A percentile compares a stretch with the other conserved stretches of the same genome.
These are phyloP conservation scores for Ogataea siamensis DNA, from an alignment of 805 yeast species.

Conservation along the genomic window DNA sequence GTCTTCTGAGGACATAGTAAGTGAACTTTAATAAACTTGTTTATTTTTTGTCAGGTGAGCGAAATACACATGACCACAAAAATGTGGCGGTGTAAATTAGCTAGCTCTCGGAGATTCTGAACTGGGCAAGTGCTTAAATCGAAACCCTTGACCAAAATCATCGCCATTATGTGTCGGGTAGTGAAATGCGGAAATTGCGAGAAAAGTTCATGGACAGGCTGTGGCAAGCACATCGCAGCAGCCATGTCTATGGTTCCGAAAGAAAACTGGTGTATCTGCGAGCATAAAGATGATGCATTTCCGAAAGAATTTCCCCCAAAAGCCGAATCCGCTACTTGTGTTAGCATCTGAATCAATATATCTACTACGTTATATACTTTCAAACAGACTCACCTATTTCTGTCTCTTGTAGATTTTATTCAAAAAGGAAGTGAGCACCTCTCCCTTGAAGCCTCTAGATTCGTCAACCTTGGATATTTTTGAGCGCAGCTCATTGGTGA, in stretches of 20 bases:
- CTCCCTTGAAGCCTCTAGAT: constrained; percentile 86
- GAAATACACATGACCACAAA: constrained; percentile 19
- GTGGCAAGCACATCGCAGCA: constrained; percentile 42
- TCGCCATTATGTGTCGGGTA: constrained; percentile 36
- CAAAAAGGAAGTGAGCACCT: constrained; percentile 81
- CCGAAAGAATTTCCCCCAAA: constrained; percentile 37
- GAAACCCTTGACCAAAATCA: neutral
- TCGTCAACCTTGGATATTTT: constrained; percentile 79
- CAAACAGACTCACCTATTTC: constrained; percentile 47
- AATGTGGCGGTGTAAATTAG: constrained; percentile 4
- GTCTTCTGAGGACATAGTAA: constrained; percentile 13
- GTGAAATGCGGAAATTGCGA: constrained; percentile 34
- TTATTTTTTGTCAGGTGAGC: constrained; percentile 22
- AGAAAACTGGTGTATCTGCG: constrained; percentile 38
- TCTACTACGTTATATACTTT: neutral
- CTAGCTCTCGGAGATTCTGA: neutral
- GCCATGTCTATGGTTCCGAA: constrained; percentile 40
- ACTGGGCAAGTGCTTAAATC: neutral
- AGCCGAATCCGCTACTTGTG: constrained; percentile 33
- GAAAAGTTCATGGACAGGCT: constrained; percentile 42
- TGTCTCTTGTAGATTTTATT: constrained; percentile 91
- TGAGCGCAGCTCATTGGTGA: constrained; percentile 60
- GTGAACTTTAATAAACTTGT: constrained; percentile 1
- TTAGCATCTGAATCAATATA: constrained; percentile 1
- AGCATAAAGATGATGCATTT: constrained; percentile 27